Evolutionary conservation across 768 basidiomycete species (phyloP), one percentile per base, ranked within the genome.

Genomic region (Trametes punicea): DNA sequence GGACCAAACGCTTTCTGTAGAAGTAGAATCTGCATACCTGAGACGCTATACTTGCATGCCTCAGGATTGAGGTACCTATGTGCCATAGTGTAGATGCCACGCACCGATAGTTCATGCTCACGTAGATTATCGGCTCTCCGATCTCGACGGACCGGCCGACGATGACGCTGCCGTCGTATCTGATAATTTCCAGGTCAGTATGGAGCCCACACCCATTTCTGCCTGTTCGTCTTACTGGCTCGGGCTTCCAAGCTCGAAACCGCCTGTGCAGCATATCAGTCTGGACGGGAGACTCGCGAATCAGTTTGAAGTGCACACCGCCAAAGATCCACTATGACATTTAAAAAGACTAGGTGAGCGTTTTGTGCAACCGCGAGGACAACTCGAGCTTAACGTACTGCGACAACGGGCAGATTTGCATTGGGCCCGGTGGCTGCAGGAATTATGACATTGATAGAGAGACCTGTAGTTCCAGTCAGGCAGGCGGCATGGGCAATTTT

Each of bases 91-190:
- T 31, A 8, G 46, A 13, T 4, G n/a, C 10, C 21, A 50, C 67
- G 55, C 15, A 72, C 73, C 73, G 69, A 50, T 84, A 83, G 63
- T 83, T 83, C 69, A 81, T 75, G 61, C 76, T 78, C 10, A 83
- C 81, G 56, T 76, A 82, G 27, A 83, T 65, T 7, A 80, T 71
- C 0, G 81, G 80, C 44, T 70, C 63, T 1, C 69, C 70, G 7
- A 81, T 60, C 0, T 66, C 65, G 10, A 79, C 69, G 0, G 81
- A 82, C 18, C 77, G 72, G 15, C 68, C 55, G 6, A 83, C 79
- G 34, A 81, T 73, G 7, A 59, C 57, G 0, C 62, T 67, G 8
- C 80, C 79, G 62, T 80, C 76, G 56, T 79, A 75, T 56, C 75
- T 77, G 44, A 11, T 2, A 21, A 25, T 7, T 15, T 16, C 16